Base-by-base conservation (phyloP, 192 early-diverging fungal species). In the Piromyces sp. region DNA sequence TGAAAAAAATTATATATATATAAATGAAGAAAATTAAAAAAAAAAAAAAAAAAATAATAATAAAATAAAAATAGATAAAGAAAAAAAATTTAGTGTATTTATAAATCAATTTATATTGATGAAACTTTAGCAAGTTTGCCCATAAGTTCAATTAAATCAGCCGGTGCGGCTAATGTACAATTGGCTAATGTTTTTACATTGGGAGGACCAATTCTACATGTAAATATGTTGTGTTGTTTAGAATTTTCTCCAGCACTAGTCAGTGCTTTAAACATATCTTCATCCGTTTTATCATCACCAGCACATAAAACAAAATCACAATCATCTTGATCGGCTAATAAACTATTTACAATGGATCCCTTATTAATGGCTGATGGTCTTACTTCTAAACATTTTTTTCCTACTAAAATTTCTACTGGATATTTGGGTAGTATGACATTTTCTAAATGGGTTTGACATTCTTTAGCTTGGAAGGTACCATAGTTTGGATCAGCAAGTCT, bases 201-300 rank as follows among this genome's bases (percentile, higher is more conserved):
- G 4, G 15, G 15, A 2, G 42, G 14, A 51, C 42, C 42, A 22
- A 51, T 51, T 51, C 42, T 51, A 51, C 42, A 51, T 22, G 42
- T 51, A 51, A 5, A 51, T 51, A 51, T 51, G 3, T 51, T 51
- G 1, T 22, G 1, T 51, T 51, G 7, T 22, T 17, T 22, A 51
- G 17, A 3, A 51, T 51, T 16, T 40, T 40, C 38, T 13, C 38
- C 42, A 15, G 15, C 4, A 15, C 17, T 22, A 2, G 19, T 5
- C 22, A 81, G 79, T 30, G 81, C 9, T 81, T 36, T 36, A 80
- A 30, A 98, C 96, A 99, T 98, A 85, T 97, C 97, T 85, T 98
- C 96, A 84, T 98, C 98, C 1, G 97, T 98, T 85, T 94, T 93
- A 88, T 97, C 97, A 84, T 98, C 96, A 30, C 98, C 96, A 19